phyloP scores from a whole-genome alignment of 805 yeast genomes.

The Metschnikowia noctiluminum region DNA sequence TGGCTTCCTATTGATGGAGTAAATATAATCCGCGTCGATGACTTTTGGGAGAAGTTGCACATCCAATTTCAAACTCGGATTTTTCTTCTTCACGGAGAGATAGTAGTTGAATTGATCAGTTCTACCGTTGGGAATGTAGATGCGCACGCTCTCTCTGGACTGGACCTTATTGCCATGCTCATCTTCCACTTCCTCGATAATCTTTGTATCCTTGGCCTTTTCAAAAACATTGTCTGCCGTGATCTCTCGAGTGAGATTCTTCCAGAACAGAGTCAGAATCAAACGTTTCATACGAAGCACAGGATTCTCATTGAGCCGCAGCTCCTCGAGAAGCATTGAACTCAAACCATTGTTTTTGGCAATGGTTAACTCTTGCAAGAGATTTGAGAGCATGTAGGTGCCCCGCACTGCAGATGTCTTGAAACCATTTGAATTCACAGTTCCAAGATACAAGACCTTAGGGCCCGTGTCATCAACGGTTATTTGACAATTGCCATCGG shows the following conservation, averaged over 20 bases:
- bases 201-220: slow-evolving; percentile 79
- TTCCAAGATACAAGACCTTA: slow-evolving; percentile 73
- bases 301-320: slow-evolving; percentile 81
- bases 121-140: slow-evolving; percentile 71
- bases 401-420: slow-evolving; percentile 74
- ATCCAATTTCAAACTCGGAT: slow-evolving; percentile 59
- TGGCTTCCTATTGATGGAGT: slow-evolving; percentile 74
- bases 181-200: slow-evolving; percentile 46
- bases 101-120: slow-evolving; percentile 73
- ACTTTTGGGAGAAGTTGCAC: slow-evolving; percentile 73
- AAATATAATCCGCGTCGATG: slow-evolving; percentile 74
- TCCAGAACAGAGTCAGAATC: slow-evolving; percentile 79
- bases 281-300: slow-evolving; percentile 71
- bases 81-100: slow-evolving; percentile 44
- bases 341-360: slow-evolving; percentile 79
- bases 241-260: slow-evolving; percentile 65
- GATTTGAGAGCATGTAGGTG: slow-evolving; percentile 82
- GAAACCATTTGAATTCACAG: slow-evolving; percentile 81
- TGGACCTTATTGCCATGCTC: slow-evolving; percentile 27
- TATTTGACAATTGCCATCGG: slow-evolving; percentile 80
- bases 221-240: slow-evolving; percentile 58
- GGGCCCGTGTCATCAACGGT: slow-evolving; percentile 85
- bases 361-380: slow-evolving; percentile 83
- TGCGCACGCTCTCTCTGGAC: slow-evolving; percentile 62
- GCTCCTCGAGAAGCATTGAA: slow-evolving; percentile 78